A percentile compares a stretch with the other conserved stretches of the same genome.
These are phyloP conservation scores for Pseudophaeomoniella oleicola DNA, from an alignment of 2,329 filamentous ascomycete species.

Conservation along the genomic window DNA sequence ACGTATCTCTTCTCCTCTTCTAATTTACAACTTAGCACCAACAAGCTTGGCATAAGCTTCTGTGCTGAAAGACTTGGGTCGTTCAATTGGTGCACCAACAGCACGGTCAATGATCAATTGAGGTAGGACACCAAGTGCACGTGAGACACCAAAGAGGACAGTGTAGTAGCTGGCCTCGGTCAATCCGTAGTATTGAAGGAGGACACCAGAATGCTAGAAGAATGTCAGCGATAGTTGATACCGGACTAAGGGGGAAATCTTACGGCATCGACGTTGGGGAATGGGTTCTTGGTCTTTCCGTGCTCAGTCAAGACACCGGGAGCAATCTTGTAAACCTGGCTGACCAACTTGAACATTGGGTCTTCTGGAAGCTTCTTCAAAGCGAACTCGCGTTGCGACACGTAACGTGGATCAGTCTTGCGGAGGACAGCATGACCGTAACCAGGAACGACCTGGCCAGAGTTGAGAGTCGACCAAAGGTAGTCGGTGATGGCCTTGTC, in stretches of 20 bases:
- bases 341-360: conserved; percentile 99
- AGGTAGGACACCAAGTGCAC: conserved; percentile 93
- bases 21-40: conserved; percentile 69
- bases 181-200: conserved; percentile 98
- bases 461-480: conserved; percentile 94
- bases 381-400: conserved; percentile 93
- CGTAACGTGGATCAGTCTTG: conserved; percentile 99
- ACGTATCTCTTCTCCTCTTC: no score
- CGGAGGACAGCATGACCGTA: conserved; percentile 98
- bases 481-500: conserved; percentile 97
- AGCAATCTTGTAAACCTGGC: conserved; percentile 99
- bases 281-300: conserved; percentile 99
- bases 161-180: conserved; percentile 99
- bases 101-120: conserved; percentile 99
- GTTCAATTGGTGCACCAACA: conserved; percentile 90
- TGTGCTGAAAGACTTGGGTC: conserved; percentile 97
- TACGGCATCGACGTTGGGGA: conserved; percentile 87
- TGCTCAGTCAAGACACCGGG: conserved; percentile 96
- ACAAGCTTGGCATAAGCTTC: conserved; percentile 91
- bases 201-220: conserved; percentile 78
- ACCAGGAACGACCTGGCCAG: conserved; percentile 88
- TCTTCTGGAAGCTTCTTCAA: conserved; percentile 87
- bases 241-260: conserved; percentile 9
- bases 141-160: conserved; percentile 95
- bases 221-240: conserved; percentile 7